Evolutionary conservation across 2,329 filamentous ascomycete genomes (phyloP).

Genomic region (Alternaria triticimaculans): DNA sequence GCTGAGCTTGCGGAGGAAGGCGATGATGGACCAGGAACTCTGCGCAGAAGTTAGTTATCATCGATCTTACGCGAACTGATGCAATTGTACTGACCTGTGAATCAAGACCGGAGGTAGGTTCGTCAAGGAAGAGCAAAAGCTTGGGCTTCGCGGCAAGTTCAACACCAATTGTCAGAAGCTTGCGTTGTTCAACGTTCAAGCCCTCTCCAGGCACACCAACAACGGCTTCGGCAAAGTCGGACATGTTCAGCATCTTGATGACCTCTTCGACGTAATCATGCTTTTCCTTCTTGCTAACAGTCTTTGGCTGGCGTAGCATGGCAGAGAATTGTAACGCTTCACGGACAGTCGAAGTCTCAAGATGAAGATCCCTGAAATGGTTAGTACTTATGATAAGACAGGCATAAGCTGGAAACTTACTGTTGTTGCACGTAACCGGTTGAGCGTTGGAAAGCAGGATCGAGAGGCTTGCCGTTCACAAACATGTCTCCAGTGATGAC

Average conservation of each 20-base stretch:
- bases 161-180: slow-evolving; percentile 74
- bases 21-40: slow-evolving; percentile 68
- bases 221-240: slow-evolving; percentile 69
- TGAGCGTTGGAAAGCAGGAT: slow-evolving; percentile 46
- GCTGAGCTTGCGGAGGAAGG: slow-evolving; percentile 68
- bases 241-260: slow-evolving; percentile 71
- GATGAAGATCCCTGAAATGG: slow-evolving; percentile 41
- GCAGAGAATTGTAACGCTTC: slow-evolving; percentile 47
- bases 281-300: slow-evolving; percentile 64
- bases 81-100: slow-evolving; percentile 41
- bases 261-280: slow-evolving; percentile 68
- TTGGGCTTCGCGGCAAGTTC: slow-evolving; percentile 73
- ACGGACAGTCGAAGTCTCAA: slow-evolving; percentile 48
- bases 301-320: slow-evolving; percentile 57
- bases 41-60: slow-evolving; percentile 18
- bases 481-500: slow-evolving; percentile 50
- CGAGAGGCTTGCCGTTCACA: slow-evolving; percentile 46
- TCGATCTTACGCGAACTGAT: background rate
- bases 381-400: slow-evolving; percentile 2
- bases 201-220: slow-evolving; percentile 68
- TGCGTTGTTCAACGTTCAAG: slow-evolving; percentile 73
- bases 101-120: slow-evolving; percentile 68
- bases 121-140: slow-evolving; percentile 67
- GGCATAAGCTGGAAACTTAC: slow-evolving; percentile 11
- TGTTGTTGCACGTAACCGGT: slow-evolving; percentile 51